Percentiles rank a stretch among this genome's conserved stretches.
Conservation (phyloP, 139 green algal species). For the Picochlorum costavermella region DNA sequence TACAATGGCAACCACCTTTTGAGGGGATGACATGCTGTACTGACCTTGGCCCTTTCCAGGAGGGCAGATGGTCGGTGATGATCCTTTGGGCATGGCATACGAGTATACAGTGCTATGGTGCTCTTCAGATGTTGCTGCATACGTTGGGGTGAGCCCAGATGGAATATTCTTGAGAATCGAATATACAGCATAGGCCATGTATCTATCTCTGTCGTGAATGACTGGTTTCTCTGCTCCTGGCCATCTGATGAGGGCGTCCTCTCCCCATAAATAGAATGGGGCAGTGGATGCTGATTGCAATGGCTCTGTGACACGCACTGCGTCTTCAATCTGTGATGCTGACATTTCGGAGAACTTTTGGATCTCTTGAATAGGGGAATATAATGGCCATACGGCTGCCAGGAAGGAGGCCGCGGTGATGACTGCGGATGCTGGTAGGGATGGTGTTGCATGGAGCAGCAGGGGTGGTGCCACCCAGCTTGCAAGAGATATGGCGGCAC, state of each 20-base stretch:
- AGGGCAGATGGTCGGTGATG: slow-evolving; percentile 28
- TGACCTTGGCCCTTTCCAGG: slow-evolving; percentile 57
- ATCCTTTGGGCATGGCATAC: slow-evolving; percentile 53
- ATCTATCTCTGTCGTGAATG: slow-evolving; percentile 66
- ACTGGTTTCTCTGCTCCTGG: slow-evolving; percentile 62
- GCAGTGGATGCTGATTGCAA: slow-evolving; percentile 31
- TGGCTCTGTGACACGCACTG: slow-evolving; percentile 53
- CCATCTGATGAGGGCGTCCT: slow-evolving; percentile 75
- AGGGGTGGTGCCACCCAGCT: neutral
- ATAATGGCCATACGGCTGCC: slow-evolving; percentile 40
- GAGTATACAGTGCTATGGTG: slow-evolving; percentile 33
- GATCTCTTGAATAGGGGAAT: slow-evolving; percentile 58
- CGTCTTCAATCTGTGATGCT: slow-evolving; percentile 63
- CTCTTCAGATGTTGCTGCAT: slow-evolving; percentile 22
- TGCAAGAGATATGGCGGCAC: slow-evolving; percentile 8
- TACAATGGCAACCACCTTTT: slow-evolving; percentile 69
- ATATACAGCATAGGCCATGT: slow-evolving; percentile 64
- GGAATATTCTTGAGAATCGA: slow-evolving; percentile 38
- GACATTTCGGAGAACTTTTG: slow-evolving; percentile 37
- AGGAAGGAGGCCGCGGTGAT: slow-evolving; percentile 28
- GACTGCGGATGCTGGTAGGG: neutral
- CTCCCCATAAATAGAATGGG: slow-evolving; percentile 1
- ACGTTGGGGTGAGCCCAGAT: slow-evolving; percentile 36
- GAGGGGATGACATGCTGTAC: slow-evolving; percentile 29
- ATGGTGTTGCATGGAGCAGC: neutral